Percentiles rank a stretch among this genome's conserved stretches.
phyloP scores from a whole-genome alignment of 306 rosid species.

The Cucumis sativus region Cucumber_9930_V3 NC_026655.2:21720001-21720500 shows the following conservation, averaged over 20 bases:
- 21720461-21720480: background rate
- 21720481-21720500: too few species aligned
- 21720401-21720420: background rate
- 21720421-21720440: background rate
- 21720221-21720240: too few species aligned
- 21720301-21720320: background rate
- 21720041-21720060: constrained; percentile 38
- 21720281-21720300: background rate
- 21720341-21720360: background rate
- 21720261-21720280: too few species aligned
- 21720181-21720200: background rate
- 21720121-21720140: background rate
- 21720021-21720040: constrained; percentile 51
- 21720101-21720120: background rate
- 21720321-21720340: background rate
- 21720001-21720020: constrained; percentile 30
- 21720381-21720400: background rate
- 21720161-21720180: background rate
- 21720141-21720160: background rate
- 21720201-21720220: too few species aligned
- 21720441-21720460: background rate
- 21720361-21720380: background rate
- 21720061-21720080: constrained; percentile 77
- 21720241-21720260: too few species aligned
- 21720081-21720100: background rate